Conservation (phyloP, 2,329 filamentous ascomycete genomes). For the Acephala macrosclerotiorum region DNA sequence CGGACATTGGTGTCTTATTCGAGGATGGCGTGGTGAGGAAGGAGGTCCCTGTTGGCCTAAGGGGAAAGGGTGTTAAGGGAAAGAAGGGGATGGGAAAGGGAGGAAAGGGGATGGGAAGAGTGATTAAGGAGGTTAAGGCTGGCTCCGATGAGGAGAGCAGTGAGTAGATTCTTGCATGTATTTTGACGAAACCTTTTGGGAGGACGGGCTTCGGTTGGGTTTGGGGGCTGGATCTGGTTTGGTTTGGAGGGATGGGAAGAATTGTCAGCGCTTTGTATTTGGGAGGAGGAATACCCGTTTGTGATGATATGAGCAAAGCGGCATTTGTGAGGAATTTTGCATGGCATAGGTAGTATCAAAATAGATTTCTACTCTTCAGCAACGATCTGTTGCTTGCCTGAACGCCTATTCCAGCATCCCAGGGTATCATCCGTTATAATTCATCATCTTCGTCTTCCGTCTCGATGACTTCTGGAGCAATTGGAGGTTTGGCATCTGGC, state of each 20-base stretch:
- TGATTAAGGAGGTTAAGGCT: constrained; percentile 41
- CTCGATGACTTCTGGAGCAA: constrained; percentile 18
- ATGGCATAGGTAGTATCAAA: constrained; percentile 21
- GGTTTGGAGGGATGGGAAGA: neutral
- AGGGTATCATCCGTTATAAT: constrained; percentile 33
- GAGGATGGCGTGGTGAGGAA: constrained; percentile 53
- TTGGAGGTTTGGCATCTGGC: neutral
- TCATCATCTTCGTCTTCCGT: constrained; percentile 35
- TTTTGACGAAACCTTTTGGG: constrained; percentile 10
- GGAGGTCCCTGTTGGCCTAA: constrained; percentile 50
- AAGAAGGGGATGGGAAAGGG: constrained; percentile 48
- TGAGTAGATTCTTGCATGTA: constrained; percentile 33
- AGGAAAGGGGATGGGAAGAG: constrained; percentile 46
- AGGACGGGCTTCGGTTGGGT: constrained; percentile 4
- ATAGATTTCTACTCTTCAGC: constrained; percentile 20
- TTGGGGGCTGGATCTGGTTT: neutral
- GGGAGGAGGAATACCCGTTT: constrained; percentile 11
- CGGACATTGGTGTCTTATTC: constrained; percentile 52
- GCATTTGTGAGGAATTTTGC: constrained; percentile 13
- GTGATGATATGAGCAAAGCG: constrained; percentile 14
- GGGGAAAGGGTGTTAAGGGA: constrained; percentile 51
- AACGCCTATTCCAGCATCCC: constrained; percentile 17
- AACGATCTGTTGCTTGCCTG: constrained; percentile 19
- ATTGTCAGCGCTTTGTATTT: constrained; percentile 8
- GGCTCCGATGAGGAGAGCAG: constrained; percentile 40